Base-by-base conservation (phyloP, 1,139 yeast species). In the Candida buenavistaensis region DNA sequence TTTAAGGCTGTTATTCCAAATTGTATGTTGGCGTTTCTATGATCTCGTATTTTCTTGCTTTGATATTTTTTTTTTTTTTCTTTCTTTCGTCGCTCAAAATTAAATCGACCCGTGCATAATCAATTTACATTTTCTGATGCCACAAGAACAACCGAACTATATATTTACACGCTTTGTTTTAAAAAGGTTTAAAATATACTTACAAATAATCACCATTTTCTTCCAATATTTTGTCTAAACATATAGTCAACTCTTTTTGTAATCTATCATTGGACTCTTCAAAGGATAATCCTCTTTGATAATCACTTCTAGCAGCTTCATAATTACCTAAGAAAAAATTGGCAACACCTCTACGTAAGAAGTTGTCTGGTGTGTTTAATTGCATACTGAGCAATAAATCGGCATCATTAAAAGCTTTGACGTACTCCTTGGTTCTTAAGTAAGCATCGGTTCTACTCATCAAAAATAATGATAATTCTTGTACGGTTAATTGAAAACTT, bases 391-490 rank as follows among this genome's bases (percentile, higher is more conserved):
- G 55, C 46, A 90, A 68, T 62, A 90, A 63, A 43, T 88, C 92
- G 2, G 94, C 81, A 54, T 90, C 97, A 41, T 83, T 82, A 52
- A 68, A 78, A 0, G 96, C 97, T 35, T 80, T 82, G 30, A 83
- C 60, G 64, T 78, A 85, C 39, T 78, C 67, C 35, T 78, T 72
- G 38, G 74, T 67, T 50, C 82, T 74, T 55, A 89, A 68, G 50
- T 82, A 76, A 0, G 95, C 86, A 52, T 90, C 97, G 14, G 95
- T 80, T 45, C 97, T 74, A 37, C 88, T 83, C 67, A 81, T 82
- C 39, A 90, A 62, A 52, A 88, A 75, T 50, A 78, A 70, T 32
- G 82, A 73, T 37, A 86, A 63, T 55, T 92, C 97, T 51, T 84
- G 90, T 37, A 89, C 62, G 24, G 90, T 83, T 27, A 82, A 75